Percentiles rank a stretch among this genome's conserved stretches.
Evolutionary conservation across 768 basidiomycete species (phyloP).

Genomic region (Phanerochaete sordida): DNA sequence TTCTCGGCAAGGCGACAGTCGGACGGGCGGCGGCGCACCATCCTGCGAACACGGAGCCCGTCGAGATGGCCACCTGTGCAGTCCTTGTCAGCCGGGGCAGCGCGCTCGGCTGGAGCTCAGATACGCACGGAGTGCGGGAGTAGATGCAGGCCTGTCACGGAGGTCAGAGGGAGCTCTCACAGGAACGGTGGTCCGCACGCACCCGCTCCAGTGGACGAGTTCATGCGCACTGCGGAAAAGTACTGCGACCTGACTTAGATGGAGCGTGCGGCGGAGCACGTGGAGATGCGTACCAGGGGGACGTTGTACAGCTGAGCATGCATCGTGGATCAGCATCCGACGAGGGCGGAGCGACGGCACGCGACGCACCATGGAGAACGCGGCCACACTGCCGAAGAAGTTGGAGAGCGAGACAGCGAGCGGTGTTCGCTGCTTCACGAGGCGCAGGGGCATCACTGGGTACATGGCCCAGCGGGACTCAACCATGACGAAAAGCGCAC

Average conservation of each 20-base stretch:
- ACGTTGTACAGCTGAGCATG: slow-evolving; percentile 71
- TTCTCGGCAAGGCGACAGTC: neutral
- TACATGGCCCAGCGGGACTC: slow-evolving; percentile 77
- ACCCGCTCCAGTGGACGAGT: slow-evolving; percentile 71
- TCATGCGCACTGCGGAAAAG: slow-evolving; percentile 76
- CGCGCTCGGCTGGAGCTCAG: slow-evolving; percentile 17
- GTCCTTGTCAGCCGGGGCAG: neutral
- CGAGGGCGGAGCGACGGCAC: slow-evolving; percentile 1
- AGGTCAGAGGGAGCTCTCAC: neutral
- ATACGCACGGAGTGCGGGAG: slow-evolving; percentile 81
- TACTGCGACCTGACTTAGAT: slow-evolving; percentile 42
- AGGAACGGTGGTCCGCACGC: slow-evolving; percentile 22
- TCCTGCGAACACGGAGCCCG: slow-evolving; percentile 85
- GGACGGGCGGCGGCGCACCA: slow-evolving; percentile 49
- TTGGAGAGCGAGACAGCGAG: slow-evolving; percentile 79
- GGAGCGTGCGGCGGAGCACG: neutral
- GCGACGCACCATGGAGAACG: slow-evolving; percentile 71
- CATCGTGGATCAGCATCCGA: slow-evolving; percentile 15
- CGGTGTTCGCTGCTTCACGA: slow-evolving; percentile 77
- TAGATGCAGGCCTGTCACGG: slow-evolving; percentile 68
- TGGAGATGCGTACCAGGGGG: slow-evolving; percentile 51
- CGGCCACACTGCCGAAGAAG: slow-evolving; percentile 70
- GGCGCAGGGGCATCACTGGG: slow-evolving; percentile 87
- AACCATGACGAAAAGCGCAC: slow-evolving; percentile 63
- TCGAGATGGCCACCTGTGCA: slow-evolving; percentile 68